Percentiles rank a stretch among this genome's conserved stretches.
Conservation (phyloP, 2,329 filamentous ascomycete species). For the Pochonia chlamydosporia region DNA sequence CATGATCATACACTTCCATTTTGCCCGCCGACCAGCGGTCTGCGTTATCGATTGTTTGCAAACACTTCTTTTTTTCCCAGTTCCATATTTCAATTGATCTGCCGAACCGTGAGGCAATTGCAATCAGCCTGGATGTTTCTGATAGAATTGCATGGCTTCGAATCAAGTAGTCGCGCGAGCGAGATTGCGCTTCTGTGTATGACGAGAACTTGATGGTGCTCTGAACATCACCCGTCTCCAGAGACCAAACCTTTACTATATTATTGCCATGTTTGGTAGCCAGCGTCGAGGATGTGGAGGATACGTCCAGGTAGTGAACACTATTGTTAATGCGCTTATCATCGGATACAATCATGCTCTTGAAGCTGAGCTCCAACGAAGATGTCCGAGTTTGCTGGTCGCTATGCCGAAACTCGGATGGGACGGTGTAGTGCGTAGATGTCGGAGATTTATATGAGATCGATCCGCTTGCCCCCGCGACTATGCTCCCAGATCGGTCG, state of each 20-base stretch:
- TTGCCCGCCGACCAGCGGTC: constrained; percentile 32
- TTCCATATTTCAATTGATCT: constrained; percentile 33
- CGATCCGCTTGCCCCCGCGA: not conserved
- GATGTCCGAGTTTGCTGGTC: not conserved
- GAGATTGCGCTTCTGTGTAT: constrained; percentile 31
- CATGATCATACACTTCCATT: constrained; percentile 27
- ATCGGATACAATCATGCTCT: constrained; percentile 17
- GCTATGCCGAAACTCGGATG: not conserved
- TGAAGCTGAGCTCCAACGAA: constrained; percentile 13
- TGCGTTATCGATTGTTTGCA: constrained; percentile 30
- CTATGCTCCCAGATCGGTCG: constrained; percentile 1
- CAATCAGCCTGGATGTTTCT: constrained; percentile 30
- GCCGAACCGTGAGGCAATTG: constrained; percentile 33
- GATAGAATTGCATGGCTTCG: constrained; percentile 36
- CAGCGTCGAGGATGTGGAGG: constrained; percentile 24
- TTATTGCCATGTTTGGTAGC: constrained; percentile 48
- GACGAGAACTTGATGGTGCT: constrained; percentile 31
- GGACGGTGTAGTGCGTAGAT: not conserved
- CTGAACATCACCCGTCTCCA: constrained; percentile 72
- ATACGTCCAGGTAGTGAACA: constrained; percentile 31
- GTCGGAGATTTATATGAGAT: not conserved
- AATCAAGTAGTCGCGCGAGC: constrained; percentile 36
- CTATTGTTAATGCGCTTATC: constrained; percentile 24
- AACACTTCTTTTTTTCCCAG: constrained; percentile 32
- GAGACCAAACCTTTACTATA: constrained; percentile 86